phyloP scores from a whole-genome alignment of 164 flowering plant genomes.

The Akebia trifoliata region DNA sequence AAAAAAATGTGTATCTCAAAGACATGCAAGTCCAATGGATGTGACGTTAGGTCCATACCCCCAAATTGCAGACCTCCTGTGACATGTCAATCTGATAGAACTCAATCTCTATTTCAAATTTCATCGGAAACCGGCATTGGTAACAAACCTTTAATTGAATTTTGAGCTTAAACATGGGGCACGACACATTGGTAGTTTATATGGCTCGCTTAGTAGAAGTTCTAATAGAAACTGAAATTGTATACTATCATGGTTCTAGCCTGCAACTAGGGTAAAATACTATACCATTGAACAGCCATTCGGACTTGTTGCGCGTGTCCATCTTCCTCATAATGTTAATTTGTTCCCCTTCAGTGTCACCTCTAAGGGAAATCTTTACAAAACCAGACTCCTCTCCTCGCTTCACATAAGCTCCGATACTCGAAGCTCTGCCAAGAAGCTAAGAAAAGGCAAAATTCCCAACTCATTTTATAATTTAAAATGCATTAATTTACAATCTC shows the following conservation, averaged over 20 bases:
- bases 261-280: neutral
- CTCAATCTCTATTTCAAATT: neutral
- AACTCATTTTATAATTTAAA: neutral
- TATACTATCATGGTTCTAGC: neutral
- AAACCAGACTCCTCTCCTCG: slow-evolving; percentile 85
- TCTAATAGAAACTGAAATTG: neutral
- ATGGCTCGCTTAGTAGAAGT: too few species aligned
- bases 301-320: slow-evolving; percentile 73
- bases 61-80: too few species aligned
- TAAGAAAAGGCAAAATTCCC: slow-evolving; percentile 22
- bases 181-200: neutral
- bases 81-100: too few species aligned
- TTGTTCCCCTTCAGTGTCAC: slow-evolving; percentile 40
- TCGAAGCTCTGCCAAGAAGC: slow-evolving; percentile 93
- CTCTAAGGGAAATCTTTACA: slow-evolving; percentile 66
- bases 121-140: neutral
- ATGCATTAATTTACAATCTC: neutral
- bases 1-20: too few species aligned
- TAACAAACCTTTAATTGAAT: neutral
- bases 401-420: slow-evolving; percentile 88
- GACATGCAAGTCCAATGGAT: too few species aligned
- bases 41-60: too few species aligned
- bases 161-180: neutral
- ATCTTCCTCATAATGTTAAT: slow-evolving; percentile 64
- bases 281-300: slow-evolving; percentile 85